Base-by-base conservation (phyloP, 2,329 filamentous ascomycete genomes). In the Xylaria sp. region DNA sequence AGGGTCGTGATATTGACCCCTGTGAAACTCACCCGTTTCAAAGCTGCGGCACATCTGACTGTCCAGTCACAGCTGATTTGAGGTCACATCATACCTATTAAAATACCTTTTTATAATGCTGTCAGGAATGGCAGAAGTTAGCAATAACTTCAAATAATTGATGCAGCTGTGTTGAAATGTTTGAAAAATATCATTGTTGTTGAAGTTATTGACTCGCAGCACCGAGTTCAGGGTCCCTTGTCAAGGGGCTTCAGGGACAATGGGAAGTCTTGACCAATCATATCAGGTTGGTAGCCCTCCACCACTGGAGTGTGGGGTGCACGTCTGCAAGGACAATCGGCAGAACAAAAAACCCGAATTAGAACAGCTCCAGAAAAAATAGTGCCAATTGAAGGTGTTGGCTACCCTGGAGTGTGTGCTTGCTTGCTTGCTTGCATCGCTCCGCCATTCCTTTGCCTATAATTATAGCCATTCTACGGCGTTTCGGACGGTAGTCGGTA, bases 21-120 rank as follows among this genome's bases (percentile, higher is more conserved):
- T 74, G 75, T 74, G 74, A 77, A 76, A 79, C 77, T 76, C 74
- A 61, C 66, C 70, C 72, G 83, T 85, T 85, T 85, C 83, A 85
- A 79, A 75, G 65, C 72, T 84, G 83, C 76, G 74, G 72, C 81
- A 83, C 78, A 81, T 74, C 80, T 75, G 77, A 77, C 76, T 75
- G 76, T 78, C 63, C 45, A 66, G 78, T 72, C 57, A 62, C 73
- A 71, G 63, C 66, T 53, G 65, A 60, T 68, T 72, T 73, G 67
- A 20, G 32, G 69, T 70, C 53, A 65, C 57, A 65, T 61, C 62
- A 58, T 65, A 2, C 28, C 56, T 56, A 46, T n/a, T 56, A 57
- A 50, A 64, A 60, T 41, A 46, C 45, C 5, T n/a, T 39, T 9
- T 3, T 57, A 43, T 20, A 25, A 7, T 28, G 5, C 7, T 23